Evolutionary conservation across 208 protist genomes (phyloP).

Genomic region (Wallacemonas sp.): DNA sequence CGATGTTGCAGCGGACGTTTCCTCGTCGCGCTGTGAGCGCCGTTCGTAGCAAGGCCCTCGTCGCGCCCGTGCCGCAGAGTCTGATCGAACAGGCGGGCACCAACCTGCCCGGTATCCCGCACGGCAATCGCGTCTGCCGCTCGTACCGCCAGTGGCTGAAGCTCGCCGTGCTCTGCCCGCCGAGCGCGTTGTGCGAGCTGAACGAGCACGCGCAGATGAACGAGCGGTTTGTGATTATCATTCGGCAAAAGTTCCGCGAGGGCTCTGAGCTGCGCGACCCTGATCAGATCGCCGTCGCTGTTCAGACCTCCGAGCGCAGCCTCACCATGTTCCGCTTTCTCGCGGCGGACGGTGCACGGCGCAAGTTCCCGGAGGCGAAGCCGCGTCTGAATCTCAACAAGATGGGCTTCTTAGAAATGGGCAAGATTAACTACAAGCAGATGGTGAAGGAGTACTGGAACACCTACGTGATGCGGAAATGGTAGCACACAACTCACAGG

Average conservation of each 20-base stretch:
- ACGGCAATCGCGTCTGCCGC: conserved; percentile 73
- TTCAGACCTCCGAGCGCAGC: conserved; percentile 84
- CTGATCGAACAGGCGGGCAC: conserved; percentile 75
- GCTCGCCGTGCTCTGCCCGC: conserved; percentile 81
- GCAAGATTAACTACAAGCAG: conserved; percentile 85
- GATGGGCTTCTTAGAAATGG: conserved; percentile 89
- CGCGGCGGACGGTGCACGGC: conserved; percentile 72
- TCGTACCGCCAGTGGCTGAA: conserved; percentile 89
- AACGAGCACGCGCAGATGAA: conserved; percentile 92
- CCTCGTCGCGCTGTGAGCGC: conserved; percentile 16
- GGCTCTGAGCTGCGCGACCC: conserved; percentile 73
- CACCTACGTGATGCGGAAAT: conserved; percentile 84
- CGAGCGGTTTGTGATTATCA: conserved; percentile 86
- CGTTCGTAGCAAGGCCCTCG: conserved; percentile 67
- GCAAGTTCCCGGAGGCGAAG: conserved; percentile 86
- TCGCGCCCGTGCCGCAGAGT: conserved; percentile 35
- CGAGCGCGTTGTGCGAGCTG: conserved; percentile 73
- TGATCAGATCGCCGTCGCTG: conserved; percentile 79
- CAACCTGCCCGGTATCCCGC: conserved; percentile 76
- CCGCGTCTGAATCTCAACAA: conserved; percentile 84
- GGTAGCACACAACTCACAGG: conserved; percentile 49
- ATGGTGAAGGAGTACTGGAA: conserved; percentile 92
- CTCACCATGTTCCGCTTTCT: conserved; percentile 86
- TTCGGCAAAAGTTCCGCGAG: conserved; percentile 88
- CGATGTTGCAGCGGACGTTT: conserved; percentile 1